These are phyloP conservation scores for Entelexis paramagnoliae DNA, from an alignment of 1,139 yeast species.

Conservation along the genomic window DNA sequence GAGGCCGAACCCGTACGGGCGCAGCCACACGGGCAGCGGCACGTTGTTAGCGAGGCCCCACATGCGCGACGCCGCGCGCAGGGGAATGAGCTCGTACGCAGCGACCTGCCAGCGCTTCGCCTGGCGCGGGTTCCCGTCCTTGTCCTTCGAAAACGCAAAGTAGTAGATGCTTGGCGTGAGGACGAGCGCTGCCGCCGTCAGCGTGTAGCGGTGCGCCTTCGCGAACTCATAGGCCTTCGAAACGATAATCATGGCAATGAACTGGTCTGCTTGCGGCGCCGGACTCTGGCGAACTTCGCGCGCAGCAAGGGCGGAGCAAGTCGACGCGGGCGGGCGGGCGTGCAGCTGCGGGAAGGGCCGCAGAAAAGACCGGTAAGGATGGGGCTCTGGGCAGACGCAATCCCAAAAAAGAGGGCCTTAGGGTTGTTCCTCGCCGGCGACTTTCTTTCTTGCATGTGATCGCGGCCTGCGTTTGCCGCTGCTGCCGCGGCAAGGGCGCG, in stretches of 20 bases:
- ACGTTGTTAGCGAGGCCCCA: conserved; percentile 91
- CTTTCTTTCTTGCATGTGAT: not conserved
- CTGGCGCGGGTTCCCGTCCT: conserved; percentile 31
- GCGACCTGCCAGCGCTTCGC: conserved; percentile 82
- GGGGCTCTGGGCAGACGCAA: not conserved
- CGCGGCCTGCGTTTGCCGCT: too few species aligned
- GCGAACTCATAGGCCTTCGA: conserved; percentile 1
- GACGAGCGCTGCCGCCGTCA: conserved; percentile 4
- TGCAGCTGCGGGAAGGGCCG: not conserved
- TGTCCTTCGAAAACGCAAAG: conserved; percentile 14
- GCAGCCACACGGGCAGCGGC: conserved; percentile 76
- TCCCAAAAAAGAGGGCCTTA: not conserved
- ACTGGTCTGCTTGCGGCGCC: too few species aligned
- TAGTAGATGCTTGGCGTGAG: conserved; percentile 5
- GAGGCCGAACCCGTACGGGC: conserved; percentile 70
- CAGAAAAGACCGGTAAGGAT: conserved; percentile 1
- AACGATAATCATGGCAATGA: conserved; percentile 1
- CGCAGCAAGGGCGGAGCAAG: conserved; percentile 7
- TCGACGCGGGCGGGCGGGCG: not conserved
- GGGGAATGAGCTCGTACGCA: conserved; percentile 80
- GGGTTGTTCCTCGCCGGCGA: not conserved
- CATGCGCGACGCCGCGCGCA: conserved; percentile 78
- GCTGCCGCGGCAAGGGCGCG: too few species aligned
- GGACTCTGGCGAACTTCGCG: not conserved
- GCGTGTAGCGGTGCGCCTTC: conserved; percentile 4